phyloP scores from a whole-genome alignment of 2,329 filamentous ascomycete genomes.

The Exophiala lecanii-corni region DNA sequence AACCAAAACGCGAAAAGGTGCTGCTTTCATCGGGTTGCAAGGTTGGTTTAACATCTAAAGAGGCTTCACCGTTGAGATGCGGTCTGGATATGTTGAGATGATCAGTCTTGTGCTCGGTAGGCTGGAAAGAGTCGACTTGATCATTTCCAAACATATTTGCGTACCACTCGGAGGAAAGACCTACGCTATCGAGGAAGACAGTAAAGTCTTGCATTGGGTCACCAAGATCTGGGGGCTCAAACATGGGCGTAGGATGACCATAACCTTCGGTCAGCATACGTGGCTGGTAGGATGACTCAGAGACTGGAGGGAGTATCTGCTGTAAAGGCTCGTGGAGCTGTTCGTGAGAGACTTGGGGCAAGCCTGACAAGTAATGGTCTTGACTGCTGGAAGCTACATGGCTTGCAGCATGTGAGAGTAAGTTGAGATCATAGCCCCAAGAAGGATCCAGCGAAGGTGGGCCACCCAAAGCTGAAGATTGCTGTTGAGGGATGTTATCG shows the following conservation, averaged over 20 bases:
- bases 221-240: slow-evolving; percentile 43
- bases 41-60: slow-evolving; percentile 35
- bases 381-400: slow-evolving; percentile 46
- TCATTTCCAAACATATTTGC: slow-evolving; percentile 39
- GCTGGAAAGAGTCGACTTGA: slow-evolving; percentile 34
- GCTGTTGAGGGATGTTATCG: slow-evolving; percentile 33
- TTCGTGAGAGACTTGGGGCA: slow-evolving; percentile 24
- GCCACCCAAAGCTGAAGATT: slow-evolving; percentile 34
- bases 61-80: slow-evolving; percentile 37
- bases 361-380: slow-evolving; percentile 24
- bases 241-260: slow-evolving; percentile 30
- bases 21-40: slow-evolving; percentile 34
- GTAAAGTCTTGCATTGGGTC: slow-evolving; percentile 48
- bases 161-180: slow-evolving; percentile 47
- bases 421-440: slow-evolving; percentile 48
- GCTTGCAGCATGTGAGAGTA: slow-evolving; percentile 46
- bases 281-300: slow-evolving; percentile 25
- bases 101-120: slow-evolving; percentile 35
- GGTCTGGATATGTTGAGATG: slow-evolving; percentile 32
- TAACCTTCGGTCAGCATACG: slow-evolving; percentile 26
- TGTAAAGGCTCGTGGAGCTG: slow-evolving; percentile 24
- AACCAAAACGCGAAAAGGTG: slow-evolving; percentile 48
- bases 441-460: slow-evolving; percentile 46
- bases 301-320: slow-evolving; percentile 22
- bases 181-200: slow-evolving; percentile 46